Evolutionary conservation across 1,284 basidiomycete genomes (phyloP), one percentile per base, ranked within the genome.

Genomic region (Chalciporus sp.): DNA sequence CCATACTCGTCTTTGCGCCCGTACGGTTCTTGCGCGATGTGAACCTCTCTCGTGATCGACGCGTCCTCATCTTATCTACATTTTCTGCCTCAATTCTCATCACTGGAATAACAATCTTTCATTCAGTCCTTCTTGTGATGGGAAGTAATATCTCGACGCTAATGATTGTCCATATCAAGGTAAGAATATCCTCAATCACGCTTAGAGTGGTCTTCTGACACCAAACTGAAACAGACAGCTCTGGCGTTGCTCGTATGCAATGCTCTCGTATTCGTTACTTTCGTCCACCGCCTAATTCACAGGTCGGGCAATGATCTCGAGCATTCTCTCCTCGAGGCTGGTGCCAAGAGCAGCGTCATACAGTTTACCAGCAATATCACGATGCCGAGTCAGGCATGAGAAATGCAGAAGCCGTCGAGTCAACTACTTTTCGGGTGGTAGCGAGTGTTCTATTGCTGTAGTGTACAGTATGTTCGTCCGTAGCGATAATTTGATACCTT

Each of bases 161-260:
- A 2, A 23, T 61, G n/a, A 23, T 59, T 9, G 46, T 46, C 6
- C 50, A 56, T 26, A 39, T 62, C 29, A 62, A 56, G 57, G 60
- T 47, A 29, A 51, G 46, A 7, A 4, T 19, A 10, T 5, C 1
- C 2, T 16, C 10, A 3, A 20, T 9, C 23, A 20, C 23, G 19
- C 39, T n/a, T 10, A n/a, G 4, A 16, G 14, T 37, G 35, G 17
- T n/a, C 16, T n/a, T 37, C 20, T 49, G 17, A 48, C 7, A 20
- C 11, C 10, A 17, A 19, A 10, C 11, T 37, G 26, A 14, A 28
- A 23, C 28, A 67, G 63, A 59, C 63, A 3, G 54, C 63, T 1
- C 44, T 67, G 28, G 52, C 65, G 7, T 42, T 64, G 12, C 37
- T 64, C 23, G 50, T 67, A 5, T 64, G 63, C 48, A 59, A 64